These are phyloP conservation scores for Penicillium concentricum DNA, from an alignment of 2,329 filamentous ascomycete species.

Conservation along the genomic window DNA sequence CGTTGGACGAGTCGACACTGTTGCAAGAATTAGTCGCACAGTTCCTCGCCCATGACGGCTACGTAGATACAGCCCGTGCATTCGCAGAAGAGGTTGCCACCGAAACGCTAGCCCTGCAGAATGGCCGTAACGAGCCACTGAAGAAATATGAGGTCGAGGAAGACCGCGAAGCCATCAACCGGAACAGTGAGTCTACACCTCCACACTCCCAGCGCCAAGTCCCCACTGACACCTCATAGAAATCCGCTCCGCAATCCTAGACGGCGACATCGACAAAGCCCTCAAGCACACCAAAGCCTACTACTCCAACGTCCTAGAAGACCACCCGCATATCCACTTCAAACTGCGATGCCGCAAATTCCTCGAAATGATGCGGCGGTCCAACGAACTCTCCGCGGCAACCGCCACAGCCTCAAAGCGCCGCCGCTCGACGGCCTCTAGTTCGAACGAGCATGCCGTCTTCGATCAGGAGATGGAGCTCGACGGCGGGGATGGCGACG, in stretches of 20 bases:
- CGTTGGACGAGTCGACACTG: conserved; percentile 70
- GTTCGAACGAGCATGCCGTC: conserved; percentile 46
- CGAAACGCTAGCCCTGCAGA: conserved; percentile 69
- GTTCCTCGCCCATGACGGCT: conserved; percentile 92
- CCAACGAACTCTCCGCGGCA: conserved; percentile 59
- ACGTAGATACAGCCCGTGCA: conserved; percentile 85
- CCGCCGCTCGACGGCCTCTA: conserved; percentile 35
- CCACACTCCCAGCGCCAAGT: not conserved
- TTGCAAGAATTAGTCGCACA: conserved; percentile 82
- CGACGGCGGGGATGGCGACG: conserved; percentile 42
- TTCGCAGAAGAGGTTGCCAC: conserved; percentile 78
- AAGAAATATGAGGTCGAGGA: conserved; percentile 68
- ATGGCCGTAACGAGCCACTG: conserved; percentile 53
- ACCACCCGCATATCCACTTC: conserved; percentile 84
- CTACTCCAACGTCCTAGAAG: conserved; percentile 76
- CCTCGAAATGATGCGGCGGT: conserved; percentile 84
- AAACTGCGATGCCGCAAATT: conserved; percentile 86
- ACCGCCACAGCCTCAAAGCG: conserved; percentile 36
- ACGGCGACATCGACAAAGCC: conserved; percentile 88
- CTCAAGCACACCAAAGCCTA: conserved; percentile 75
- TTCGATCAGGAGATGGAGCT: conserved; percentile 59
- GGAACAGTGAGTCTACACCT: conserved; percentile 66
- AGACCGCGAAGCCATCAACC: conserved; percentile 79
- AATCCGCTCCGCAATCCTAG: conserved; percentile 81
- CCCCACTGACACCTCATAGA: conserved; percentile 48